Conservation (phyloP, 441 rosid species). For the Erysimum cheiri region DNA sequence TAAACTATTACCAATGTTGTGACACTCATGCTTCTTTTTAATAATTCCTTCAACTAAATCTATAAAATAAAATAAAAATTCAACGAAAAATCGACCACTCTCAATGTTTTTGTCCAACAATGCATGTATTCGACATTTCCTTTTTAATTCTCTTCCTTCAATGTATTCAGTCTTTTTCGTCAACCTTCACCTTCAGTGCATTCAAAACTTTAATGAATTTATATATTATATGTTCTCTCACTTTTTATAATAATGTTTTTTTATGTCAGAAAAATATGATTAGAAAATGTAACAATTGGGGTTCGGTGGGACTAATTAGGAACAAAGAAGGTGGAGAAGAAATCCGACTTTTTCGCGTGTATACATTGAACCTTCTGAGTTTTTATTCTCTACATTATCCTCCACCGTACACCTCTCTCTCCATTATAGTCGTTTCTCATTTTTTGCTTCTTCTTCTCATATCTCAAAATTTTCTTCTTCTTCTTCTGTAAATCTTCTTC, state of each 20-base stretch:
- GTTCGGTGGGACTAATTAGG: constrained; percentile 25
- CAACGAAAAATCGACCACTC: background rate
- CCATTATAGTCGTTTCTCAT: constrained; percentile 34
- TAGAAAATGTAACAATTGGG: constrained; percentile 25
- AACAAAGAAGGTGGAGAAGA: constrained; percentile 45
- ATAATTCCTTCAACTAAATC: background rate
- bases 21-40: background rate
- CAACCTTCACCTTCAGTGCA: constrained; percentile 38
- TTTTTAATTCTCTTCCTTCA: constrained; percentile 13
- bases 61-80: background rate
- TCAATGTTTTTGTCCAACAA: constrained; percentile 24
- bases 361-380: constrained; percentile 38
- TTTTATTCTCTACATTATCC: constrained; percentile 28
- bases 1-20: background rate
- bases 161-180: constrained; percentile 40
- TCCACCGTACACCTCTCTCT: constrained; percentile 25
- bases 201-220: constrained; percentile 24
- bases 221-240: background rate
- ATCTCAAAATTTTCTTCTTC: background rate
- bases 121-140: constrained; percentile 41
- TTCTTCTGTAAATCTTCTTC: background rate
- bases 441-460: background rate
- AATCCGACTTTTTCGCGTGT: constrained; percentile 42
- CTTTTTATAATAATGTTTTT: constrained; percentile 32
- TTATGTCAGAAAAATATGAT: constrained; percentile 12